Conservation (phyloP, 257 asterid species). For the Solanum sparsipilum region DNA sequence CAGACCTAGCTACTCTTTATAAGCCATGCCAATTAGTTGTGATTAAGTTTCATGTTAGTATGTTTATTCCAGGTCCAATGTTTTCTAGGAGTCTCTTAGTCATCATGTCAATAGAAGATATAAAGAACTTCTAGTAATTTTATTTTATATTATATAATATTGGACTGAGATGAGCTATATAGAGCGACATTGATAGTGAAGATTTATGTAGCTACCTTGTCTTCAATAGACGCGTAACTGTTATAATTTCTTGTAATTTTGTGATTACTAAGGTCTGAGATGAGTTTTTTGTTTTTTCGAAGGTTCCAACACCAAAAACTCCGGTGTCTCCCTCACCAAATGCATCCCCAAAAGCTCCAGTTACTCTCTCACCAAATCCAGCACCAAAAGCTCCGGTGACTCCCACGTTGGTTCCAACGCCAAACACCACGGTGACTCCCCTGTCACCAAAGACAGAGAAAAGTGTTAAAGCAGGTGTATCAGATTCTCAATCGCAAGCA, state of each 20-base stretch:
- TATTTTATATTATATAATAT: not conserved
- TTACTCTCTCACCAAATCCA: constrained; percentile 4
- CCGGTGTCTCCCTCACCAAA: not conserved
- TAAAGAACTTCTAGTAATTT: not conserved
- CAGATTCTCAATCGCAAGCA: constrained; percentile 32
- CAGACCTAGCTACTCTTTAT: not conserved
- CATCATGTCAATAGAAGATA: not conserved
- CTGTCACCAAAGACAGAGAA: constrained; percentile 14
- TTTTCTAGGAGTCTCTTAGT: not conserved
- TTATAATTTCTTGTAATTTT: not conserved
- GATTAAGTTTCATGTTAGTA: not conserved
- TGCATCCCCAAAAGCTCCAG: constrained; percentile 3
- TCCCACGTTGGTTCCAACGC: constrained; percentile 2
- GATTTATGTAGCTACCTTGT: not conserved
- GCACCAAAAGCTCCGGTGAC: constrained; percentile 1
- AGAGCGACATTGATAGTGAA: not conserved
- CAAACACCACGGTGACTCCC: constrained; percentile 7
- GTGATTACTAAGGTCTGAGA: not conserved
- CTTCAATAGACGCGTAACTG: not conserved
- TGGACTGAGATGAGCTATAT: not conserved
- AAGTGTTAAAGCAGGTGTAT: constrained; percentile 35
- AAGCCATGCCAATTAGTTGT: not conserved
- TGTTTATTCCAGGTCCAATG: not conserved
- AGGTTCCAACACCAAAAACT: constrained; percentile 1
- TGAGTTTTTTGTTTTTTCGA: not conserved